phyloP scores from a whole-genome alignment of 2,329 filamentous ascomycete species.

The Fusarium veterinarium region DNA sequence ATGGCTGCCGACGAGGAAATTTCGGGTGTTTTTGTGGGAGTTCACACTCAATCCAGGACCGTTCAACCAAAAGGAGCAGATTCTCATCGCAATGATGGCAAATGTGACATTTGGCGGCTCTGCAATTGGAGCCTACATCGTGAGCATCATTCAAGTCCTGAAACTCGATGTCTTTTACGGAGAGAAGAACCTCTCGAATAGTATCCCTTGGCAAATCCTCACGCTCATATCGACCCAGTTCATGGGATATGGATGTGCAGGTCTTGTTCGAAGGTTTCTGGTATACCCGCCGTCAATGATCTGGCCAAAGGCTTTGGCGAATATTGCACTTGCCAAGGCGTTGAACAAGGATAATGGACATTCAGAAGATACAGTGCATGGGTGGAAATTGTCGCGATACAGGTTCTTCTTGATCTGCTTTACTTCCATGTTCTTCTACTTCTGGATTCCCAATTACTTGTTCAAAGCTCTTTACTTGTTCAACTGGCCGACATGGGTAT shows the following conservation, averaged over 20 bases:
- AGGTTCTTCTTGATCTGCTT: slow-evolving; percentile 58
- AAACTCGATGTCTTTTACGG: slow-evolving; percentile 59
- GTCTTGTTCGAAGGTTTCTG: slow-evolving; percentile 58
- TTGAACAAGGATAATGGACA: slow-evolving; percentile 29
- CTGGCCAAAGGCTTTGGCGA: slow-evolving; percentile 62
- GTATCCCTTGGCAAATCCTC: slow-evolving; percentile 58
- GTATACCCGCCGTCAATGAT: slow-evolving; percentile 62
- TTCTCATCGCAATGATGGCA: slow-evolving; percentile 66
- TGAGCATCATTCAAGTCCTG: slow-evolving; percentile 59
- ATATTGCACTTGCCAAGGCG: slow-evolving; percentile 55
- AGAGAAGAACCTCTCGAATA: slow-evolving; percentile 49
- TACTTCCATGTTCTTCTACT: slow-evolving; percentile 61
- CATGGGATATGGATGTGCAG: slow-evolving; percentile 64
- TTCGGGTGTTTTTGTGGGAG: slow-evolving; percentile 15
- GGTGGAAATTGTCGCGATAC: slow-evolving; percentile 45
- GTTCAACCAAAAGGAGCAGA: slow-evolving; percentile 66
- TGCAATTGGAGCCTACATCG: slow-evolving; percentile 55
- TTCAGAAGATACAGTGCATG: slow-evolving; percentile 37
- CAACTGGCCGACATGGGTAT: slow-evolving; percentile 64
- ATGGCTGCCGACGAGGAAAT: slow-evolving; percentile 17
- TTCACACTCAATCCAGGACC: slow-evolving; percentile 59
- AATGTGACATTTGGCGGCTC: slow-evolving; percentile 57
- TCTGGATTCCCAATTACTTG: slow-evolving; percentile 63
- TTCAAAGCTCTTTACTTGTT: slow-evolving; percentile 60
- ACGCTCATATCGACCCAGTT: slow-evolving; percentile 61